Evolutionary conservation across 371 early-diverging fungal genomes (phyloP), one percentile per base, ranked within the genome.

Genomic region (Nematocida sp.): DNA sequence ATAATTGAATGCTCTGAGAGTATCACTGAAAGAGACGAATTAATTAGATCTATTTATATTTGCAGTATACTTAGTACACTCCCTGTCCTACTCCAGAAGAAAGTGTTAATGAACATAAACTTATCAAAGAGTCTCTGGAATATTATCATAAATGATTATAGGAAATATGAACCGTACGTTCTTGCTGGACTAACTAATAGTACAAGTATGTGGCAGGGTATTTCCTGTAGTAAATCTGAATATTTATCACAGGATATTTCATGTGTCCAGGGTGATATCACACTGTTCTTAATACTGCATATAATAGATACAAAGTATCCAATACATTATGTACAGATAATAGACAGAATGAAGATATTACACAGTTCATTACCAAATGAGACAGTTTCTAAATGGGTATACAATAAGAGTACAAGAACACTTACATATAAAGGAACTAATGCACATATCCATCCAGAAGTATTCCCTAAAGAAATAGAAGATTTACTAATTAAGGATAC

Each of bases 261-360:
- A 9, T 5, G 11, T 5, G 27, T 67, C 4, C 40, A 60, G 25
- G 69, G 61, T 1, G 69, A 78, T 5, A 25, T 4, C n/a, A 44
- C 55, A 4, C 6, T 78, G 4, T 78, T 78, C 45, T 6, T 78
- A 6, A 9, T 70, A 3, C 11, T 71, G 46, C 62, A 60, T 6
- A 44, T 70, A 60, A 33, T 78, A 20, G 60, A 57, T 13, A 78
- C 66, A 1, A n/a, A 54, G 47, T 67, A 78, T 44, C 57, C 58
- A 33, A 9, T 78, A 62, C 80, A 78, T 15, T 78, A 78, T 54
- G 11, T 78, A 9, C 80, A 78, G 67, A 52, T 78, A 50, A 20
- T 67, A 6, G 71, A 67, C 4, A 55, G 46, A 42, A 64, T 64
- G 64, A 64, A 64, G 64, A 7, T 64, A 0, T 23, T 64, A 3